A percentile compares a stretch with the other conserved stretches of the same genome.
phyloP scores from a whole-genome alignment of 345 rosid species.

The Anastatica hierochuntica region DNA sequence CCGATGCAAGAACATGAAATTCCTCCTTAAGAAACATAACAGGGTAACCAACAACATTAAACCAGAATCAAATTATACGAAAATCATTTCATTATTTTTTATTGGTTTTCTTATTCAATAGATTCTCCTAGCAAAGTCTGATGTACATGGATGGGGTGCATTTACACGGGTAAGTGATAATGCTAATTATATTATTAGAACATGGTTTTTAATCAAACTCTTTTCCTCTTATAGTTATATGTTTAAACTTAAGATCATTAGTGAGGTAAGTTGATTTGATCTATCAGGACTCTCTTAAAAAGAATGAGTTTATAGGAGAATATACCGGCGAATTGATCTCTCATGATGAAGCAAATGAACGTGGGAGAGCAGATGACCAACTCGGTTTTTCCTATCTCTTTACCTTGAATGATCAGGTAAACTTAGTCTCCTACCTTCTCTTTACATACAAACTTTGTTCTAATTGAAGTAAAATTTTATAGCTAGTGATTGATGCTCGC shows the following conservation, averaged over 20 bases:
- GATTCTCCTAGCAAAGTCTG: slow-evolving; percentile 73
- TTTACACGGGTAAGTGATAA: slow-evolving; percentile 53
- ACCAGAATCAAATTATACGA: no score
- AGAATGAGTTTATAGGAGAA: slow-evolving; percentile 85
- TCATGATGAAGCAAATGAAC: slow-evolving; percentile 76
- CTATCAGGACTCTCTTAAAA: slow-evolving; percentile 61
- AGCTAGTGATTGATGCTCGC: slow-evolving; percentile 76
- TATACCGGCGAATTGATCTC: slow-evolving; percentile 86
- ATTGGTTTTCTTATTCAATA: slow-evolving; percentile 17
- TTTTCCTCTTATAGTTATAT: no score
- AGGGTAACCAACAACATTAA: slow-evolving; percentile 40
- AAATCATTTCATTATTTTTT: not conserved
- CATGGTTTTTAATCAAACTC: no score
- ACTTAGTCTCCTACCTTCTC: not conserved
- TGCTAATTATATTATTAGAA: not conserved
- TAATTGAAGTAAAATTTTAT: slow-evolving; percentile 11
- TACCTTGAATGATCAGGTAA: slow-evolving; percentile 87
- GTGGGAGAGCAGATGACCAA: slow-evolving; percentile 63
- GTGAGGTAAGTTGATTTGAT: no score
- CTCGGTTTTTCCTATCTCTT: slow-evolving; percentile 74
- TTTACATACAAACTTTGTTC: not conserved
- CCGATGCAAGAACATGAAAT: slow-evolving; percentile 83
- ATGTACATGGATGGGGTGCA: slow-evolving; percentile 96
- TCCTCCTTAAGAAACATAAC: slow-evolving; percentile 69
- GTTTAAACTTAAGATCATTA: no score